Conservation (phyloP, 371 early-diverging fungal genomes). For the Mucor plumbeus region DNA sequence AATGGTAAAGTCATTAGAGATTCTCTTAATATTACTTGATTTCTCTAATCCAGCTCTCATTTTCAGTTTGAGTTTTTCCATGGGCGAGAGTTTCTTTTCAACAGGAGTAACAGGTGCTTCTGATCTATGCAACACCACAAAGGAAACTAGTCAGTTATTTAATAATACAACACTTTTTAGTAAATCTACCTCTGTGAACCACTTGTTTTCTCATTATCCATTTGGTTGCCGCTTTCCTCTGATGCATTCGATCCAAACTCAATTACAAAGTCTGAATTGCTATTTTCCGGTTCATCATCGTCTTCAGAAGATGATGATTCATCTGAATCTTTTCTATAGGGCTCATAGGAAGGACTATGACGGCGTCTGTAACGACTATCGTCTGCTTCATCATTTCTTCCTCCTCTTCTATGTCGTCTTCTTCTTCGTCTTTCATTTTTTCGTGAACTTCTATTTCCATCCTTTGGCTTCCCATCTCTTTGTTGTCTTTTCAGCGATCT, state of each 20-base stretch:
- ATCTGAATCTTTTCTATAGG: slow-evolving; percentile 37
- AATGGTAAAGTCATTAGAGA: background rate
- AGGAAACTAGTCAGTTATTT: background rate
- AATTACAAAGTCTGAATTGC: slow-evolving; percentile 33
- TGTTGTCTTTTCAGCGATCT: slow-evolving; percentile 33
- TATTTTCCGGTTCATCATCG: slow-evolving; percentile 2
- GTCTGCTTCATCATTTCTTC: background rate
- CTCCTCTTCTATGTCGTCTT: slow-evolving; percentile 12
- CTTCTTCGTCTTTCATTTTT: slow-evolving; percentile 20
- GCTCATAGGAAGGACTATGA: slow-evolving; percentile 48
- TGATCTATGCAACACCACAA: background rate
- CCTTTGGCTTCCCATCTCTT: slow-evolving; percentile 27
- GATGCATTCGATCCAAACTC: slow-evolving; percentile 38
- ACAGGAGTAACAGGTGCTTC: slow-evolving; percentile 2
- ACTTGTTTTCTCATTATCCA: background rate
- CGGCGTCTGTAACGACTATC: slow-evolving; percentile 28
- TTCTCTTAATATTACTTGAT: slow-evolving; percentile 37
- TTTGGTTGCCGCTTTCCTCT: slow-evolving; percentile 4
- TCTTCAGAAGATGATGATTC: slow-evolving; percentile 30
- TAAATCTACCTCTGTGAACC: slow-evolving; percentile 8
- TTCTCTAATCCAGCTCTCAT: slow-evolving; percentile 56
- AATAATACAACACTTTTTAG: no score
- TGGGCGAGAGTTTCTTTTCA: slow-evolving; percentile 52
- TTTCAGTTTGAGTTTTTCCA: slow-evolving; percentile 55
- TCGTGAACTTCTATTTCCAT: slow-evolving; percentile 10